Evolutionary conservation across 345 rosid genomes (phyloP).

Genomic region (Physaria fendleri): DNA sequence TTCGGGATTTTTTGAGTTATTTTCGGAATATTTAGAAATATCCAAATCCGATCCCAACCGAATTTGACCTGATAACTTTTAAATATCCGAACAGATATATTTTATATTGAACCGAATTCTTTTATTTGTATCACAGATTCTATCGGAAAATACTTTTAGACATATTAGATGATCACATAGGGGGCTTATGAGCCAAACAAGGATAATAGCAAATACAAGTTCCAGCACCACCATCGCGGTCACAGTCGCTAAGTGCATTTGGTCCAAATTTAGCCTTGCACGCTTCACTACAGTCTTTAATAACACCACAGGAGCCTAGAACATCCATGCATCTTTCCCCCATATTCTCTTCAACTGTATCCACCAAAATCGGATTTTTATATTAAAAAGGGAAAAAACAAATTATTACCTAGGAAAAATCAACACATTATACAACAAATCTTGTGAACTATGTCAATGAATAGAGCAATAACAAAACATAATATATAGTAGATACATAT

Average conservation of each 20-base stretch:
- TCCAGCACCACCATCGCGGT: background rate
- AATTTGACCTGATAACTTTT: too few species aligned
- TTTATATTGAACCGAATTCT: too few species aligned
- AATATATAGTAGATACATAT: background rate
- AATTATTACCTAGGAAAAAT: background rate
- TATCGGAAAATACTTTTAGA: background rate
- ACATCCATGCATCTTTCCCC: background rate
- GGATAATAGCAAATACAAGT: background rate
- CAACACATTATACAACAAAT: background rate
- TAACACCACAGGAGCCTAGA: slow-evolving; percentile 6
- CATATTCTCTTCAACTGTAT: slow-evolving; percentile 14
- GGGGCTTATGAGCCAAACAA: background rate
- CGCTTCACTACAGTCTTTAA: background rate
- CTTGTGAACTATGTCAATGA: background rate
- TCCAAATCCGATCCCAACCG: too few species aligned
- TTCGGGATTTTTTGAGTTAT: too few species aligned
- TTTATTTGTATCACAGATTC: background rate
- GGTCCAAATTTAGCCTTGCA: background rate
- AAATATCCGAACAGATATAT: too few species aligned
- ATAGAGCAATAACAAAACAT: background rate
- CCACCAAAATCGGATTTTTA: background rate
- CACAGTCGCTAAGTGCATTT: background rate
- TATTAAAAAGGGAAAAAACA: background rate
- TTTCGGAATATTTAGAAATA: too few species aligned
- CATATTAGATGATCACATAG: background rate